Evolutionary conservation across 1,284 basidiomycete species (phyloP), one percentile per base, ranked within the genome.

Genomic region (Singerocomus inundabilis): DNA sequence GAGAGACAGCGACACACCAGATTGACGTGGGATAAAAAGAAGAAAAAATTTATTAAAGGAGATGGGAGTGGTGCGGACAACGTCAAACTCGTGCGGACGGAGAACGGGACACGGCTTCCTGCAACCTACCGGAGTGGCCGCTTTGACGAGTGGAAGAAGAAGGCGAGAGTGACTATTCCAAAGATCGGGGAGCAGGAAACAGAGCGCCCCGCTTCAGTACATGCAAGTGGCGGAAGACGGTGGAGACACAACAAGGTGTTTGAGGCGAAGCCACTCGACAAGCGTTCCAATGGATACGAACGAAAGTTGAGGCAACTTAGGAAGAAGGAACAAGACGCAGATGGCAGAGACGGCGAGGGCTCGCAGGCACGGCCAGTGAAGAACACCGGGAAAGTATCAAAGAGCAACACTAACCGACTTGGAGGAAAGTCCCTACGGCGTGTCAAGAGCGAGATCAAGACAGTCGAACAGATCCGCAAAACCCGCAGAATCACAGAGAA

Each of bases 131-230:
- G 91, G 49, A 92, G 88, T 55, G 97, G 97, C 5, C 82, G 92
- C 5, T 99, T 91, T 67, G 92, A 97, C 47, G 93, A 96, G 64
- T 99, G 97, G 97, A 91, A 90, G 69, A 78, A 81, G 54, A 91
- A 89, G 70, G 83, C 77, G 49, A 82, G 81, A 30, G 70, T 83
- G 8, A 78, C 75, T 55, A 68, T 98, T 38, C 94, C 93, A 1
- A 82, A 81, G 53, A 80, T 91, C 10, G 94, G 94, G 13, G 93
- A 98, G 66, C 74, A 72, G 43, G 78, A 78, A 37, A 64, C 65
- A 26, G 61, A 65, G 24, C 62, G 57, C 25, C 59, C 70, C 8
- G 58, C 64, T 33, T 69, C 66, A 21, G 53, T 53, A 24, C 56
- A 57, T 16, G 66, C 68, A 13, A 57, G 62, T 18, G 77, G 78